phyloP scores from a whole-genome alignment of 768 basidiomycete species.

The Tricholoma terreum region DNA sequence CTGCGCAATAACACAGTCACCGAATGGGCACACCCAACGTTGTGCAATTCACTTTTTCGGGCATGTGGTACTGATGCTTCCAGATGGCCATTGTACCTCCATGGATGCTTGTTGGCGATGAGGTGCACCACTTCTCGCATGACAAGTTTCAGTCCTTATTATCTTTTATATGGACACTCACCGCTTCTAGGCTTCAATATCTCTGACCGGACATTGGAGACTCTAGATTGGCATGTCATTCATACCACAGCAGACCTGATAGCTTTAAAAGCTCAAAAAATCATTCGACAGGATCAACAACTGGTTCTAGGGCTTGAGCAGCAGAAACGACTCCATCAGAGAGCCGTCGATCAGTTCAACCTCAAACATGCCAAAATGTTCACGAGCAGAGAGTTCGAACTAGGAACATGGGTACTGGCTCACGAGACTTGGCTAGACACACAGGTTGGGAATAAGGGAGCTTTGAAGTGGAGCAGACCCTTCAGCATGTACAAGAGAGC shows the following conservation, averaged over 20 bases:
- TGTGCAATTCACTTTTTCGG: constrained; percentile 19
- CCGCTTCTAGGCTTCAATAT: constrained; percentile 17
- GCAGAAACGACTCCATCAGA: constrained; percentile 6
- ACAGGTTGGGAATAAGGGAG: constrained; percentile 27
- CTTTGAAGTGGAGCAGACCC: constrained; percentile 27
- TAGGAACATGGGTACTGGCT: constrained; percentile 27
- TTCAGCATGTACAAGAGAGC: constrained; percentile 20
- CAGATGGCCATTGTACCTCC: constrained; percentile 25
- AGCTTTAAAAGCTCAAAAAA: constrained; percentile 18
- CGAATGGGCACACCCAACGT: constrained; percentile 27
- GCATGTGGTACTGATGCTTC: constrained; percentile 8
- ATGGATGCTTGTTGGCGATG: constrained; percentile 23
- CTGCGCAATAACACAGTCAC: constrained; percentile 30
- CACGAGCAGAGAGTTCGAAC: constrained; percentile 16
- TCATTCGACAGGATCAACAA: constrained; percentile 17
- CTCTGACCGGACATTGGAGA: constrained; percentile 25
- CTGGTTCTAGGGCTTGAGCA: constrained; percentile 9
- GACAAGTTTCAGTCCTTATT: constrained; percentile 31
- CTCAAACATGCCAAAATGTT: constrained; percentile 9
- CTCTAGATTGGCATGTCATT: constrained; percentile 22
- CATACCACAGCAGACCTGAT: constrained; percentile 23
- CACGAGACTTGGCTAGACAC: constrained; percentile 28
- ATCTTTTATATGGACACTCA: constrained; percentile 26
- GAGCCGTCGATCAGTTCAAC: constrained; percentile 22
- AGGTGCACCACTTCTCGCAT: constrained; percentile 19